Percentiles rank a stretch among this genome's conserved stretches.
These are phyloP conservation scores for Beta macrorhiza DNA, from an alignment of 179 eudicot genomes.

Conservation along the genomic window DNA sequence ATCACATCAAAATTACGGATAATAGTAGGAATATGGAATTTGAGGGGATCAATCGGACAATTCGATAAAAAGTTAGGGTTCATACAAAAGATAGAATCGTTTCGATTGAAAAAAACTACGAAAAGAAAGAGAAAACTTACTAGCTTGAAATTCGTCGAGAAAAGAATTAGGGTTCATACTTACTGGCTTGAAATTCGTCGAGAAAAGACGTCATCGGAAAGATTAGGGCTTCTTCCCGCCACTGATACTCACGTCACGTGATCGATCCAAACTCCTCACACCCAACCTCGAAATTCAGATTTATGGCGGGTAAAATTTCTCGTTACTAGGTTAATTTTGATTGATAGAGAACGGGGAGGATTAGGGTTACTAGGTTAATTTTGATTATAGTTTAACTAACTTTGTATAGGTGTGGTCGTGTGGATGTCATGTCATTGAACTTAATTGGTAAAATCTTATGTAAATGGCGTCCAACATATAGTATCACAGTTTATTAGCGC, in stretches of 20 bases:
- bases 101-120: neutral
- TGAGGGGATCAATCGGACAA: neutral
- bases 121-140: constrained; percentile 32
- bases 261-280: too few relatives aligned
- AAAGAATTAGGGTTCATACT: constrained; percentile 31
- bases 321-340: too few relatives aligned
- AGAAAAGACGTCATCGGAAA: constrained; percentile 46
- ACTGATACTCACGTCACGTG: neutral
- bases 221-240: constrained; percentile 35
- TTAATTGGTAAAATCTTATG: too few relatives aligned
- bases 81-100: neutral
- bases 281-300: too few relatives aligned
- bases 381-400: too few relatives aligned
- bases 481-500: too few relatives aligned
- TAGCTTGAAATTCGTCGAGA: constrained; percentile 63
- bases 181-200: constrained; percentile 70
- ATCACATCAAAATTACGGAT: neutral
- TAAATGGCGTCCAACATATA: too few relatives aligned
- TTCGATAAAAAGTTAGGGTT: constrained; percentile 21
- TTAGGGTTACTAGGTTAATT: neutral
- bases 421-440: too few relatives aligned
- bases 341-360: constrained; percentile 15
- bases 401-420: too few relatives aligned
- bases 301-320: too few relatives aligned
- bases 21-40: neutral